Evolutionary conservation across 805 yeast species (phyloP).

Genomic region (Candida gorgasii): DNA sequence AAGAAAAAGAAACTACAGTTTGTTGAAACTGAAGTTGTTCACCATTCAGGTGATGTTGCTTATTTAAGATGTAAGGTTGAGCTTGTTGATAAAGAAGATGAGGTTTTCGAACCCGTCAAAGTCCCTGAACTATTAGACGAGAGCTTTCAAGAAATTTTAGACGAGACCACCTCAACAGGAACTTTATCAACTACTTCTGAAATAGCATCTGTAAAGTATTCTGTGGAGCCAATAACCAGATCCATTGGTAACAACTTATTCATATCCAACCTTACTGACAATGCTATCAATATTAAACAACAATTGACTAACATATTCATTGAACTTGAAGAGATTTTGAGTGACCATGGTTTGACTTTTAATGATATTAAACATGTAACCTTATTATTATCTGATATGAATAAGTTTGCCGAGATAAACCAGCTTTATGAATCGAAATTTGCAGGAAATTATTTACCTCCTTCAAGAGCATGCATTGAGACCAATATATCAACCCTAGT

Average conservation of each 20-base stretch:
- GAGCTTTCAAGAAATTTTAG: slow-evolving; percentile 36
- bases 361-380: slow-evolving; percentile 60
- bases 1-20: slow-evolving; percentile 50
- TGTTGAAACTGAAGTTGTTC: slow-evolving; percentile 36
- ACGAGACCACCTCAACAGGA: too few species aligned
- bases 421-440: slow-evolving; percentile 58
- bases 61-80: slow-evolving; percentile 60
- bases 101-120: slow-evolving; percentile 12
- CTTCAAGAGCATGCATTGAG: slow-evolving; percentile 84
- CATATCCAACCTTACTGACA: slow-evolving; percentile 31
- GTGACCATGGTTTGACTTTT: slow-evolving; percentile 29
- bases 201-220: background rate
- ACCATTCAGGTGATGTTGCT: slow-evolving; percentile 63
- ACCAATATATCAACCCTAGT: slow-evolving; percentile 47
- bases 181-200: too few species aligned
- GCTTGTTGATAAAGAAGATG: slow-evolving; percentile 34
- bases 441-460: slow-evolving; percentile 63
- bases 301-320: slow-evolving; percentile 55
- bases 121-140: slow-evolving; percentile 44
- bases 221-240: background rate
- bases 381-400: slow-evolving; percentile 64
- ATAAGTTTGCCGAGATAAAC: slow-evolving; percentile 62
- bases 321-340: slow-evolving; percentile 39
- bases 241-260: slow-evolving; percentile 16
- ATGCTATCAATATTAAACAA: slow-evolving; percentile 19